Conservation (phyloP, 2,329 filamentous ascomycete genomes). For the Hymenoscyphus infarciens region DNA sequence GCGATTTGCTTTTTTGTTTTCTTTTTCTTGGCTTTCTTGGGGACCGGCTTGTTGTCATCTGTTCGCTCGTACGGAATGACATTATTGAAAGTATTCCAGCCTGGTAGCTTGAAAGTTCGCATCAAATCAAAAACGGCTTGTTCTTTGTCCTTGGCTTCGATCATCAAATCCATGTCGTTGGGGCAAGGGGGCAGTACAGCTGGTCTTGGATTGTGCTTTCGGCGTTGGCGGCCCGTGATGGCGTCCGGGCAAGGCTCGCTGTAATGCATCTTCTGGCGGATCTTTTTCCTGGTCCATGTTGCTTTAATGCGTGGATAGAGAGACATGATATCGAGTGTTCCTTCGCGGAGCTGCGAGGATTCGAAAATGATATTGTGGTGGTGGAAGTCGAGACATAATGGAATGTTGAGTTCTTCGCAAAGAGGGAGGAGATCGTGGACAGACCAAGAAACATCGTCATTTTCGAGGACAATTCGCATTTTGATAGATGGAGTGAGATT, state of each 20-base stretch:
- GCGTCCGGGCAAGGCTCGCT: constrained; percentile 76
- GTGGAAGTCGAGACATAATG: constrained; percentile 87
- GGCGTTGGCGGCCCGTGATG: constrained; percentile 70
- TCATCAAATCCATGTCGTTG: constrained; percentile 92
- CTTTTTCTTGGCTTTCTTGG: constrained; percentile 45
- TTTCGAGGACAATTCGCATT: constrained; percentile 81
- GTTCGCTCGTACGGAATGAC: constrained; percentile 71
- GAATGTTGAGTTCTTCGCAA: constrained; percentile 92
- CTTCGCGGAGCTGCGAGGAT: constrained; percentile 67
- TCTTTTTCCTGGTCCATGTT: constrained; percentile 80
- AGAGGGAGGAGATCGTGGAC: constrained; percentile 86
- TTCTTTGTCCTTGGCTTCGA: constrained; percentile 97
- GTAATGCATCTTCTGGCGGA: constrained; percentile 96
- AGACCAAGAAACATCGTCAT: constrained; percentile 91
- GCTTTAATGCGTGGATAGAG: constrained; percentile 74
- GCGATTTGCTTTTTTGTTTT: constrained; percentile 39
- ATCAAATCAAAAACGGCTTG: constrained; percentile 94
- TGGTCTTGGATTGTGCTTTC: constrained; percentile 83
- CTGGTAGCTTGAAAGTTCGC: constrained; percentile 80
- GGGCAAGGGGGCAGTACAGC: constrained; percentile 77
- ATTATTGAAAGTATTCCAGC: constrained; percentile 71
- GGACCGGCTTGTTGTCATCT: constrained; percentile 65
- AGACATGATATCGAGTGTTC: constrained; percentile 74
- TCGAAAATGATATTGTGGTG: constrained; percentile 96
- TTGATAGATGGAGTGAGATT: constrained; percentile 67